These are phyloP conservation scores for Calonectria honghensis DNA, from an alignment of 2,329 filamentous ascomycete species.

Conservation along the genomic window DNA sequence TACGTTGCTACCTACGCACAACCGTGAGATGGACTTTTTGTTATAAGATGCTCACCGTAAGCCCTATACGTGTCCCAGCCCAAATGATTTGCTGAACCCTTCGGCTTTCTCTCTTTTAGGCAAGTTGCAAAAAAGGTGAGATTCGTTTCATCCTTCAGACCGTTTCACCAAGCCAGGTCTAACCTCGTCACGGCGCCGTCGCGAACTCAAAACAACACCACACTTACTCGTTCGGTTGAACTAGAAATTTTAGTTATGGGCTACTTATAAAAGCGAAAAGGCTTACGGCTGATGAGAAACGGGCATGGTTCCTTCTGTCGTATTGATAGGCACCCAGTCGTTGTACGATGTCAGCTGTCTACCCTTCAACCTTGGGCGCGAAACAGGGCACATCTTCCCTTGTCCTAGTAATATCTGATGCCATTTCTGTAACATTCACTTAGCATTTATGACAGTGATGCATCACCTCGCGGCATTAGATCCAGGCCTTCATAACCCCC, in stretches of 20 bases:
- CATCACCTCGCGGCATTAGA: background rate
- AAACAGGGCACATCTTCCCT: background rate
- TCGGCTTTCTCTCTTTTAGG: conserved; percentile 24
- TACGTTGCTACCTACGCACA: background rate
- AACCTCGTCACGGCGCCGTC: background rate
- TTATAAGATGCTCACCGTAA: conserved; percentile 5
- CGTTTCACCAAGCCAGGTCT: background rate
- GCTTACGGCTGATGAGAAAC: background rate
- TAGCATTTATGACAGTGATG: background rate
- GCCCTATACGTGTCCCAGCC: background rate
- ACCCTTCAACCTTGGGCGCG: background rate
- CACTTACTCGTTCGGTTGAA: background rate
- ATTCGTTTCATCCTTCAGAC: background rate
- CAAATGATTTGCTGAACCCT: conserved; percentile 22
- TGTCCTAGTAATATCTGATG: background rate
- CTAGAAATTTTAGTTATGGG: background rate
- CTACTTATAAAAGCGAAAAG: background rate
- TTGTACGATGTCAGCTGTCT: background rate
- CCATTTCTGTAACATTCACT: background rate
- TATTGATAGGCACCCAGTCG: background rate
- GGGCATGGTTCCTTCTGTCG: background rate
- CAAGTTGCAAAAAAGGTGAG: background rate
- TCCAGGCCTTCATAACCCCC: background rate
- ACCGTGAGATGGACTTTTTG: background rate
- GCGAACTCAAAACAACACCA: background rate